Conservation (phyloP, 805 yeast genomes). For the Nakazawaea pomicola region DNA sequence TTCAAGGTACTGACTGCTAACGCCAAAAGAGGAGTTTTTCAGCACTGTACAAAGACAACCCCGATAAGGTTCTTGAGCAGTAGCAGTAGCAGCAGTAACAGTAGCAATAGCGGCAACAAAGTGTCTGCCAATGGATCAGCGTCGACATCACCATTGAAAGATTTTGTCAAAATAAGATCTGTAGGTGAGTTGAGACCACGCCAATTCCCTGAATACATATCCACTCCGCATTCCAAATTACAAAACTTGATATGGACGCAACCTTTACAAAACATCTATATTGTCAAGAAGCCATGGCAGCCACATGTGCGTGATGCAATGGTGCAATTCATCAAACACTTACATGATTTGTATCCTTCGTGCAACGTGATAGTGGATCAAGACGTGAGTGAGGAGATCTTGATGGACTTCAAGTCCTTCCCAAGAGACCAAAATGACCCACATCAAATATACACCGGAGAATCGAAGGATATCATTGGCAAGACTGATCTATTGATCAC, state of each 20-base stretch:
- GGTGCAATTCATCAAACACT: conserved; percentile 55
- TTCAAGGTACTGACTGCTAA: background rate
- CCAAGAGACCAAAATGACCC: conserved; percentile 19
- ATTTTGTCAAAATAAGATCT: conserved; percentile 11
- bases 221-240: conserved; percentile 54
- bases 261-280: conserved; percentile 67
- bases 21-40: too few relatives aligned
- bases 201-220: conserved; percentile 44
- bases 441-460: conserved; percentile 53
- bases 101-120: too few relatives aligned
- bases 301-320: conserved; percentile 58
- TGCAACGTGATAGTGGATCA: conserved; percentile 74
- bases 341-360: conserved; percentile 59
- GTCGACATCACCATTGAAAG: conserved; percentile 6
- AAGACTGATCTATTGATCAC: conserved; percentile 82
- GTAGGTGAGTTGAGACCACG: conserved; percentile 10
- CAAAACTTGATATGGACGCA: conserved; percentile 65
- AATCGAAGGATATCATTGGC: conserved; percentile 45
- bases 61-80: too few relatives aligned
- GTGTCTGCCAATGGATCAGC: too few relatives aligned
- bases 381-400: conserved; percentile 69
- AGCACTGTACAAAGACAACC: too few relatives aligned
- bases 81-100: too few relatives aligned
- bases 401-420: conserved; percentile 19
- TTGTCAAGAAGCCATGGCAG: conserved; percentile 85